Conservation (phyloP, 176 grass and related monocot genomes). For the Dendrocalamus sinicus region DNA sequence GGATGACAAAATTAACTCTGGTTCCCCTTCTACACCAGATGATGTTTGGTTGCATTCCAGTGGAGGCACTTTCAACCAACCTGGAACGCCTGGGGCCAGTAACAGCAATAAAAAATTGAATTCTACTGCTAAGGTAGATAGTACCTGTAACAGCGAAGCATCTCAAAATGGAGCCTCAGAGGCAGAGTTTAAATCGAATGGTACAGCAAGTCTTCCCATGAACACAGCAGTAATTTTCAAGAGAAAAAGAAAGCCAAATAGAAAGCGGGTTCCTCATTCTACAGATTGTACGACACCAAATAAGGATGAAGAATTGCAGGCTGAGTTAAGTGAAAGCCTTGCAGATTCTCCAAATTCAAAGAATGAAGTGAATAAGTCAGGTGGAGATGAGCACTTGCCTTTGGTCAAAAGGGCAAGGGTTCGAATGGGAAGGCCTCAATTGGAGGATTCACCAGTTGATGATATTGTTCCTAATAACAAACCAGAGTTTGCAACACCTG, state of each 20-base stretch:
- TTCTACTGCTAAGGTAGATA: conserved; percentile 36
- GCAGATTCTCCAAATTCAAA: conserved; percentile 63
- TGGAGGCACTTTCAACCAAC: conserved; percentile 23
- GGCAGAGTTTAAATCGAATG: conserved; percentile 57
- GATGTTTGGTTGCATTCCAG: conserved; percentile 45
- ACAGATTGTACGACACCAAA: conserved; percentile 44
- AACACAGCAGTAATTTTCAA: conserved; percentile 56
- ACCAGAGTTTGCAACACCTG: conserved; percentile 24
- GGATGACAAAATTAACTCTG: conserved; percentile 32
- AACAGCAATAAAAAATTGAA: conserved; percentile 38
- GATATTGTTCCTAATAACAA: conserved; percentile 40
- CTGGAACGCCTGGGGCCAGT: conserved; percentile 47
- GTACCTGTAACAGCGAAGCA: conserved; percentile 53
- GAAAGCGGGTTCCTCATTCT: conserved; percentile 43
- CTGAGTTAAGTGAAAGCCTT: conserved; percentile 48
- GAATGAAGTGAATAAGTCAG: conserved; percentile 71
- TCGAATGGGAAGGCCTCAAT: conserved; percentile 75
- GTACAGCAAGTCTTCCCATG: conserved; percentile 49
- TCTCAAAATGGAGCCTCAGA: conserved; percentile 57
- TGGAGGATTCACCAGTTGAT: conserved; percentile 48
- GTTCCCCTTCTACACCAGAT: conserved; percentile 37
- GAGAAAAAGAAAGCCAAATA: conserved; percentile 67
- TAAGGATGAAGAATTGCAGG: conserved; percentile 46
- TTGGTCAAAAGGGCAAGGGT: conserved; percentile 99
- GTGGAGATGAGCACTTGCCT: conserved; percentile 94